Evolutionary conservation across 352 stramenopile species (phyloP).

Genomic region (Chrysophaeum taylorii): DNA sequence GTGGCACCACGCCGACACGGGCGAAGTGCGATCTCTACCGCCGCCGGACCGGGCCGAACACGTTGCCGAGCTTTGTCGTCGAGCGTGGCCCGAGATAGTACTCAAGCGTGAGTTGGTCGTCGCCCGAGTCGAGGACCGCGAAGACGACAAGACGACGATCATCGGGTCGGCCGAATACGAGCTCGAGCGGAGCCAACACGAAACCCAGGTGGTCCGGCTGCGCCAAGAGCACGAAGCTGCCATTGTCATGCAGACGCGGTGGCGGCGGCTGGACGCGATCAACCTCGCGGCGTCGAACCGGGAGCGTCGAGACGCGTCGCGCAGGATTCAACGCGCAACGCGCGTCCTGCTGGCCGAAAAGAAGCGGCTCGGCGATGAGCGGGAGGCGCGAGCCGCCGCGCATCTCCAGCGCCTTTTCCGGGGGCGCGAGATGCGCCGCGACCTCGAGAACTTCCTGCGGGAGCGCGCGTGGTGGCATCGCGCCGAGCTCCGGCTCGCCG

Average conservation of each 20-base stretch:
- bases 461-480: not conserved
- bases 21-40: not conserved
- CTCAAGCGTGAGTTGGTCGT: not conserved
- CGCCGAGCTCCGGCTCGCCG: not conserved
- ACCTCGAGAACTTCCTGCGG: not conserved
- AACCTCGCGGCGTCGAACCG: not conserved
- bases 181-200: not conserved
- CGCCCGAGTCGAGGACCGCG: not conserved
- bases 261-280: not conserved
- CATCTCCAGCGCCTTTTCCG: not conserved
- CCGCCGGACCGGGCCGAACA: not conserved
- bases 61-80: not conserved
- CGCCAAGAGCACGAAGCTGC: not conserved
- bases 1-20: not conserved
- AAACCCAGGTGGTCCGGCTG: not conserved
- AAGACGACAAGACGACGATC: not conserved
- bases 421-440: not conserved
- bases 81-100: not conserved
- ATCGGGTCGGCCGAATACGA: slow-evolving; percentile 7
- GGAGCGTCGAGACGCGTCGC: not conserved
- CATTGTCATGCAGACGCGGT: not conserved
- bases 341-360: not conserved
- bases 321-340: not conserved
- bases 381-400: not conserved
- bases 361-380: not conserved